phyloP scores from a whole-genome alignment of 2,329 filamentous ascomycete genomes.

The Aschersonia sp. region DNA sequence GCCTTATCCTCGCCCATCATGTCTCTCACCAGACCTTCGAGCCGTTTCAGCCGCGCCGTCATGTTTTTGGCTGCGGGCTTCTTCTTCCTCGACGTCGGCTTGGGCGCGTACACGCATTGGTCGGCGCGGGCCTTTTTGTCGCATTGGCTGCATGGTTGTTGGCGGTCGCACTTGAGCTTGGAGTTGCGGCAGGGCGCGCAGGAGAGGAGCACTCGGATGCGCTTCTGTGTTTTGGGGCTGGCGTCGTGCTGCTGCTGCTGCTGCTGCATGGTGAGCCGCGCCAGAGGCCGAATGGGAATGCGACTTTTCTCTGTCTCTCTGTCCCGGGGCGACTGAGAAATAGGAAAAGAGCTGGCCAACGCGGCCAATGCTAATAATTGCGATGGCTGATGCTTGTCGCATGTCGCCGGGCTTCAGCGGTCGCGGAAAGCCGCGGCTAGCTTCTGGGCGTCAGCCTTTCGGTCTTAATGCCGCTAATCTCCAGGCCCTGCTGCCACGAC shows the following conservation, averaged over 20 bases:
- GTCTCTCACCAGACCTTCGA: slow-evolving; percentile 42
- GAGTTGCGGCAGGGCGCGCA: slow-evolving; percentile 37
- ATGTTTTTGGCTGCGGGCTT: slow-evolving; percentile 31
- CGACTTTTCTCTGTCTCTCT: no score
- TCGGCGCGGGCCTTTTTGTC: slow-evolving; percentile 30
- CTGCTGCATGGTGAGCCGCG: no score
- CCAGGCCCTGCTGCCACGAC: neutral
- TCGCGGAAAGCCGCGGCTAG: neutral
- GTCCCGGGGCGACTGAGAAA: no score
- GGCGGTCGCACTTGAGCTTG: slow-evolving; percentile 43
- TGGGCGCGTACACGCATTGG: slow-evolving; percentile 33
- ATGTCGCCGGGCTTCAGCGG: neutral
- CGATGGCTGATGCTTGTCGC: no score
- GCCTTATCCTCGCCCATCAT: slow-evolving; percentile 29
- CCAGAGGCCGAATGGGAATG: no score
- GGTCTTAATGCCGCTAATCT: neutral
- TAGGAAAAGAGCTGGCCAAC: no score
- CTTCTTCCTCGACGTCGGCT: slow-evolving; percentile 24
- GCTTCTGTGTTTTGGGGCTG: slow-evolving; percentile 18
- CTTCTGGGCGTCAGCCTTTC: neutral
- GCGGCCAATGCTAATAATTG: no score
- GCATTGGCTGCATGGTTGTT: slow-evolving; percentile 36
- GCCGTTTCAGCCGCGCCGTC: slow-evolving; percentile 36
- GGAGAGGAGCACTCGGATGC: slow-evolving; percentile 34
- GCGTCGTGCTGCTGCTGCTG: slow-evolving; percentile 3